A percentile compares a stretch with the other conserved stretches of the same genome.
These are phyloP conservation scores for Thalassia testudinum DNA, from an alignment of 116 monocot species.

Conservation along the genomic window DNA sequence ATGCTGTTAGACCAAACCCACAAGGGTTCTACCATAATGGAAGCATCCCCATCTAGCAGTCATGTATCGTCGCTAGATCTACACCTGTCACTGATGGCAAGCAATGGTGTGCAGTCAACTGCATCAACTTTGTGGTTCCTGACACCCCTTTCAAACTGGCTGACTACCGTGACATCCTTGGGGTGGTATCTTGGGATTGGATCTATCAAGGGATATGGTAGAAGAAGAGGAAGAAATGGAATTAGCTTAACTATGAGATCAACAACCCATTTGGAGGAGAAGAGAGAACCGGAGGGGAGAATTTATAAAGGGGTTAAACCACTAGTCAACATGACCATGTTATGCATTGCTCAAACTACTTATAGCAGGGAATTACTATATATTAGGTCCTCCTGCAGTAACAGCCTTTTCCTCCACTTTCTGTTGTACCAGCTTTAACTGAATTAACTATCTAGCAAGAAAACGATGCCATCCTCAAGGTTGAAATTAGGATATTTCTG, in stretches of 20 bases:
- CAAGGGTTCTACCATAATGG: constrained; percentile 92
- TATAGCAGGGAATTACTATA: no score
- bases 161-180: constrained; percentile 55
- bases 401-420: no score
- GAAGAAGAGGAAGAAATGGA: no score
- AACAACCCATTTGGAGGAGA: neutral
- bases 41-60: constrained; percentile 23
- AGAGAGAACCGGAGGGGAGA: constrained; percentile 3
- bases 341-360: constrained; percentile 22
- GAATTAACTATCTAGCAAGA: no score
- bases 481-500: neutral
- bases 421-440: no score
- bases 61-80: constrained; percentile 33
- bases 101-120: constrained; percentile 65
- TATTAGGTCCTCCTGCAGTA: no score
- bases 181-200: constrained; percentile 51
- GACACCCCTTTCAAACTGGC: constrained; percentile 86
- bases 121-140: constrained; percentile 57
- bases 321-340: constrained; percentile 34
- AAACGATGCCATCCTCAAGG: no score
- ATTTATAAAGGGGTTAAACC: constrained; percentile 57
- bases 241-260: no score
- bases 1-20: constrained; percentile 82
- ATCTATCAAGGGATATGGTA: no score
- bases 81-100: constrained; percentile 33